These are phyloP conservation scores for Candida peoriensis DNA, from an alignment of 805 yeast genomes.

Conservation along the genomic window DNA sequence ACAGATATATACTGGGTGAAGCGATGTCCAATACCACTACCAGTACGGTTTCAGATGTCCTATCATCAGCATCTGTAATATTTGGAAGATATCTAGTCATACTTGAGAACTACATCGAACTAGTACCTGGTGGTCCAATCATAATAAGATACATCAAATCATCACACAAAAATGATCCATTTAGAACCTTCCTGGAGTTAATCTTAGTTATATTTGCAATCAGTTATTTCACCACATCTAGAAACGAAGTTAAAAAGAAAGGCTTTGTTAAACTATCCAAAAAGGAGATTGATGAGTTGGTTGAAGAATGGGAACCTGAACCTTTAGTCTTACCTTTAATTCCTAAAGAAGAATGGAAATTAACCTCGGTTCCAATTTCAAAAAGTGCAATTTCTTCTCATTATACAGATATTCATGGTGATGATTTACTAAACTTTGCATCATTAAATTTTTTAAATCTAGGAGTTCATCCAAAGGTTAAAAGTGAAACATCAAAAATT, in stretches of 20 bases:
- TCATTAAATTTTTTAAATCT: slow-evolving; percentile 69
- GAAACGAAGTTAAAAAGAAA: slow-evolving; percentile 68
- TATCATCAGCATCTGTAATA: too few species aligned
- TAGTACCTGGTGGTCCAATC: slow-evolving; percentile 52
- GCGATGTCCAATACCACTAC: too few species aligned
- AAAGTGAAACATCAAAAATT: slow-evolving; percentile 47
- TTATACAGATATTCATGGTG: slow-evolving; percentile 23
- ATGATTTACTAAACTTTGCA: slow-evolving; percentile 57
- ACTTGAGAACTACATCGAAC: slow-evolving; percentile 14
- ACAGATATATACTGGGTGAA: too few species aligned
- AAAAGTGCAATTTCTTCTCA: slow-evolving; percentile 41
- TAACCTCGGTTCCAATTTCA: slow-evolving; percentile 59
- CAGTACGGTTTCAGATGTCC: too few species aligned
- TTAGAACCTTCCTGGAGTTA: slow-evolving; percentile 79
- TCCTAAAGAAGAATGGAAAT: slow-evolving; percentile 53
- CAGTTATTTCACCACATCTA: slow-evolving; percentile 72
- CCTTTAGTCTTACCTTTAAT: slow-evolving; percentile 59
- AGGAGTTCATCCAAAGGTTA: slow-evolving; percentile 42
- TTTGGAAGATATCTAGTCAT: slow-evolving; percentile 1
- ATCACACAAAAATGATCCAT: slow-evolving; percentile 91
- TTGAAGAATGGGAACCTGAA: slow-evolving; percentile 90
- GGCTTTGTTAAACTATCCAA: slow-evolving; percentile 57
- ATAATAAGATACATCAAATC: slow-evolving; percentile 69
- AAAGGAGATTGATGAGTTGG: slow-evolving; percentile 72
- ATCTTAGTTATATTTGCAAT: slow-evolving; percentile 75